Conservation (phyloP, 768 basidiomycete species). For the Lyophyllum shimeji region DNA sequence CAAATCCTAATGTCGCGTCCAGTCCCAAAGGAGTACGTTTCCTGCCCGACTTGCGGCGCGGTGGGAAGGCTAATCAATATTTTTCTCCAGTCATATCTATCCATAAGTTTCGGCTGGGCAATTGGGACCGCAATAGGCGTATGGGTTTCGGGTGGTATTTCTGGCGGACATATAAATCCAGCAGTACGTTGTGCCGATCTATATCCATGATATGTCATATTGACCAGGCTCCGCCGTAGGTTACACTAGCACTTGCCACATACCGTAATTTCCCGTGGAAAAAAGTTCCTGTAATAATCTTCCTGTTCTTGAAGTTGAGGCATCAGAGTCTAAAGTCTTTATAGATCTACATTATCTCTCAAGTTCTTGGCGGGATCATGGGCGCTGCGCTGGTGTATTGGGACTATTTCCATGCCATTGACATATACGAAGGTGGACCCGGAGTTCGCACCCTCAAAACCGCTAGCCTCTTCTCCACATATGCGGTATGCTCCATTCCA, state of each 20-base stretch:
- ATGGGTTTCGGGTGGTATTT: conserved; percentile 65
- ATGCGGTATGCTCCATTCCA: conserved; percentile 43
- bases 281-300: conserved; percentile 60
- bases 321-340: background rate
- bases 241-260: conserved; percentile 68
- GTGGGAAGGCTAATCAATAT: background rate
- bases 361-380: conserved; percentile 61
- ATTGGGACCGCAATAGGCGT: conserved; percentile 64
- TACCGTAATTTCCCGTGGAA: conserved; percentile 77
- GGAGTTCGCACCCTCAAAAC: conserved; percentile 55
- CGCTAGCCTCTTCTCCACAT: conserved; percentile 58
- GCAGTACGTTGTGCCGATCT: conserved; percentile 40
- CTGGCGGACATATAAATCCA: conserved; percentile 77
- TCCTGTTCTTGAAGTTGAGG: background rate
- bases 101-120: conserved; percentile 57
- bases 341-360: conserved; percentile 55
- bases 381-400: conserved; percentile 64
- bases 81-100: conserved; percentile 40
- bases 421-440: conserved; percentile 58
- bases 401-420: conserved; percentile 70
- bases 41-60: background rate
- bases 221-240: conserved; percentile 30
- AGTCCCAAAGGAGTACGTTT: conserved; percentile 55
- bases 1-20: conserved; percentile 41
- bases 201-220: background rate